Percentiles rank a stretch among this genome's conserved stretches.
Conservation (phyloP, 441 rosid genomes). For the Populus hybrid region DNA sequence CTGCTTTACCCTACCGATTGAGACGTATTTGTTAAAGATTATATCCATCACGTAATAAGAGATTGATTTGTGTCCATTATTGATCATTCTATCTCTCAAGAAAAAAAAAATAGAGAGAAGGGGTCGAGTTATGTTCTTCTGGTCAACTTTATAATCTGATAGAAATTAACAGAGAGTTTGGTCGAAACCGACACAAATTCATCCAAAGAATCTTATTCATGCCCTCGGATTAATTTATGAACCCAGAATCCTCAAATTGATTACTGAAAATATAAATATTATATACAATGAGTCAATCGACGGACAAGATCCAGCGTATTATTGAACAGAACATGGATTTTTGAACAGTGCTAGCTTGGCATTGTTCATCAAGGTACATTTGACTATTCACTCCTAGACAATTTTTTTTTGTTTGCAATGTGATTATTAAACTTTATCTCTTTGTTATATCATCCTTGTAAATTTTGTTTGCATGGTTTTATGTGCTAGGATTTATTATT, state of each 20-base stretch:
- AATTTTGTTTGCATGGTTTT: background rate
- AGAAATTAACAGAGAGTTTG: too few relatives aligned
- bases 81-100: too few relatives aligned
- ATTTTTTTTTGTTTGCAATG: background rate
- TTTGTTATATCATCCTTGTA: background rate
- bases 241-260: background rate
- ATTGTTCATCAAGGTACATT: too few relatives aligned
- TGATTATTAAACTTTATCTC: background rate
- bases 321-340: background rate
- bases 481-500: background rate
- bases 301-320: background rate
- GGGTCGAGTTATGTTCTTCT: too few relatives aligned
- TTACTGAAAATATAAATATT: too few relatives aligned
- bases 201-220: background rate
- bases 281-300: too few relatives aligned
- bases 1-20: background rate
- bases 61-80: background rate
- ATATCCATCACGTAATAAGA: background rate
- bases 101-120: too few relatives aligned
- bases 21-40: background rate
- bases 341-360: too few relatives aligned
- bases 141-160: too few relatives aligned
- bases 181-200: background rate
- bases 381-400: background rate
- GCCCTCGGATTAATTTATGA: background rate